phyloP scores from a whole-genome alignment of 1,284 basidiomycete genomes.

The Ganoderma lingzhi region DNA sequence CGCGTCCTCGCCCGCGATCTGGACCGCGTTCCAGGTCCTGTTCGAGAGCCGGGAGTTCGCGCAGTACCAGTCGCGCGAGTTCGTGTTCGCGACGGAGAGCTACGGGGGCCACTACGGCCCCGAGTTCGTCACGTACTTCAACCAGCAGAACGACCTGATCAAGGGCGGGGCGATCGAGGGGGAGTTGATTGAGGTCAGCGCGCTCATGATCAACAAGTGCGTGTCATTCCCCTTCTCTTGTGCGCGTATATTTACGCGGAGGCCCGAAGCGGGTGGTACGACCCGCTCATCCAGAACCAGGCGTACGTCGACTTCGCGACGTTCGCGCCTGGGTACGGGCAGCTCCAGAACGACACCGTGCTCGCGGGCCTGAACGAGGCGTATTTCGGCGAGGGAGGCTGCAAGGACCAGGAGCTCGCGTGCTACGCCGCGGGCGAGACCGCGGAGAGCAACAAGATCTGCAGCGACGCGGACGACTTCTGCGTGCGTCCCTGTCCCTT shows the following conservation, averaged over 20 bases:
- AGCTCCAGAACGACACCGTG: conserved; percentile 56
- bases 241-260: neutral
- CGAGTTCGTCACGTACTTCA: conserved; percentile 69
- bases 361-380: conserved; percentile 56
- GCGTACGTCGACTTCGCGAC: conserved; percentile 68
- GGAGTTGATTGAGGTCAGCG: conserved; percentile 49
- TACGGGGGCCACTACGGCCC: conserved; percentile 78
- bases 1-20: conserved; percentile 59
- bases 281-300: conserved; percentile 68
- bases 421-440: conserved; percentile 62
- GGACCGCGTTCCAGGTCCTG: conserved; percentile 72
- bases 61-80: conserved; percentile 66
- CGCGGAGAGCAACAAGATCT: conserved; percentile 54
- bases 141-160: conserved; percentile 69
- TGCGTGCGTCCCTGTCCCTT: conserved; percentile 51
- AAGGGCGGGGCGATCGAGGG: conserved; percentile 47
- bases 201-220: conserved; percentile 52
- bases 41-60: conserved; percentile 69
- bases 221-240: neutral
- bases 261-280: conserved; percentile 64
- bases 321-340: conserved; percentile 71
- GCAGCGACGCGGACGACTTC: conserved; percentile 58
- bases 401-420: conserved; percentile 56
- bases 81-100: conserved; percentile 71
- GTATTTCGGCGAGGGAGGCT: conserved; percentile 58